Base-by-base conservation (phyloP, 129 eudicot species). In the Erigeron canadensis region DNA sequence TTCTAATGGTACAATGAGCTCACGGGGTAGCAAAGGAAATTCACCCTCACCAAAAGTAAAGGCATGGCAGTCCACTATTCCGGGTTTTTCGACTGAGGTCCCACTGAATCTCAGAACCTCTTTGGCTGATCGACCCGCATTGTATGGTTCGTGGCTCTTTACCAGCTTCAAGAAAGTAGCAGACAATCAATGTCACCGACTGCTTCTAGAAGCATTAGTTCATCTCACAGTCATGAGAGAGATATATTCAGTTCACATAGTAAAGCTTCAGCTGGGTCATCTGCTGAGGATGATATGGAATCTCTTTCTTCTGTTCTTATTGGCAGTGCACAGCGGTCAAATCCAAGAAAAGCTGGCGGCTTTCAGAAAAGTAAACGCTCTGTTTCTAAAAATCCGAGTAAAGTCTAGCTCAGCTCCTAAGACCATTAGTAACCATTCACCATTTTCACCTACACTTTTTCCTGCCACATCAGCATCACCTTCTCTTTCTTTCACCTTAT, bases 91-190 rank as follows among this genome's bases (percentile, higher is more conserved):
- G 16, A 82, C 79, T 4, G 96, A 94, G 77, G 93, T 79, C 38
- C 98, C 98, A 47, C 98, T 97, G 10, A 94, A 94, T 84, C 96
- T 94, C 23, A 89, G 96, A 57, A 93, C 96, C 51, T 93, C 98
- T 2, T 54, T 89, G 77, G 93, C 87, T 69, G 98, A 94, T 83
- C 82, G 98, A 58, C 98, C 98, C 4, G 97, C 97, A 65, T 84
- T 93, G 5, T 87, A 87, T 75, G n/a, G 90, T 94, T 45, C 81
- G 98, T 75, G 98, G 97, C 51, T 89, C 98, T 59, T 94, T 23
- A 40, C 96, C 97, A 5, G 95, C 98, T 72, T 89, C 98, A n/a
- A 87, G 95, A 83, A 84, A 84, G 71, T 13, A 81, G 93, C 40
- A 79, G 98, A 60, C 95, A 87, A 17, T 94, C 98, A 4, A 90